Conservation (phyloP, 1,284 basidiomycete genomes). For the Austroboletus niveus region DNA sequence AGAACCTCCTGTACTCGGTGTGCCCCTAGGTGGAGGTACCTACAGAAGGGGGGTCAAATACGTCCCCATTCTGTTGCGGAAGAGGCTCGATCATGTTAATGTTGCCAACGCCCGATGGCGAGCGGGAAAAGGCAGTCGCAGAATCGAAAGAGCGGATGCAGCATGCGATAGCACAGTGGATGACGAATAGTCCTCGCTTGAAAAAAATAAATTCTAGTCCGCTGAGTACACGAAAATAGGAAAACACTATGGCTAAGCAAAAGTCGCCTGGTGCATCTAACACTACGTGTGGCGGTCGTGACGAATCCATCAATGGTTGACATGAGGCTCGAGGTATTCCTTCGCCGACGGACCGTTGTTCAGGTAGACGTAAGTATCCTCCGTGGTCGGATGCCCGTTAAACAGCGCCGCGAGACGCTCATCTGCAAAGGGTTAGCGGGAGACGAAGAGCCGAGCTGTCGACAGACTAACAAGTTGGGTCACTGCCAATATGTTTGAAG, state of each 20-base stretch:
- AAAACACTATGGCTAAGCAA: slow-evolving; percentile 22
- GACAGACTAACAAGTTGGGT: slow-evolving; percentile 64
- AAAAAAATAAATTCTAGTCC: slow-evolving; percentile 6
- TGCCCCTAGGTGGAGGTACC: slow-evolving; percentile 76
- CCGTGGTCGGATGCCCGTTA: slow-evolving; percentile 50
- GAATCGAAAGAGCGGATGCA: slow-evolving; percentile 3
- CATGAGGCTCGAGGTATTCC: slow-evolving; percentile 2
- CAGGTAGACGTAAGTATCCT: slow-evolving; percentile 66
- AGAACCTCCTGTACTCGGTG: slow-evolving; percentile 38
- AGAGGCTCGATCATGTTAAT: slow-evolving; percentile 68
- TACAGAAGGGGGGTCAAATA: slow-evolving; percentile 63
- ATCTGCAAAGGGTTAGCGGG: slow-evolving; percentile 40
- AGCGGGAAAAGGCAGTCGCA: slow-evolving; percentile 53
- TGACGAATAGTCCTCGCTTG: slow-evolving; percentile 11
- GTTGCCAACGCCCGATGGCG: slow-evolving; percentile 78
- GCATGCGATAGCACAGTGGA: not conserved
- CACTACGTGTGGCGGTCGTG: slow-evolving; percentile 2
- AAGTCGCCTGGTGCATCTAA: slow-evolving; percentile 12
- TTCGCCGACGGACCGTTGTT: slow-evolving; percentile 45
- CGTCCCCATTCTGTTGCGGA: slow-evolving; percentile 61
- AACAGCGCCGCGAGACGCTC: slow-evolving; percentile 57
- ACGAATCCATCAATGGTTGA: slow-evolving; percentile 5
- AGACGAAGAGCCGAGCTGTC: not conserved
- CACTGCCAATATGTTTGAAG: slow-evolving; percentile 66
- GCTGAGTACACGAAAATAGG: slow-evolving; percentile 17